Percentiles rank a stretch among this genome's conserved stretches.
Evolutionary conservation across 2,329 filamentous ascomycete species (phyloP).

Genomic region (Knufia petricola): DNA sequence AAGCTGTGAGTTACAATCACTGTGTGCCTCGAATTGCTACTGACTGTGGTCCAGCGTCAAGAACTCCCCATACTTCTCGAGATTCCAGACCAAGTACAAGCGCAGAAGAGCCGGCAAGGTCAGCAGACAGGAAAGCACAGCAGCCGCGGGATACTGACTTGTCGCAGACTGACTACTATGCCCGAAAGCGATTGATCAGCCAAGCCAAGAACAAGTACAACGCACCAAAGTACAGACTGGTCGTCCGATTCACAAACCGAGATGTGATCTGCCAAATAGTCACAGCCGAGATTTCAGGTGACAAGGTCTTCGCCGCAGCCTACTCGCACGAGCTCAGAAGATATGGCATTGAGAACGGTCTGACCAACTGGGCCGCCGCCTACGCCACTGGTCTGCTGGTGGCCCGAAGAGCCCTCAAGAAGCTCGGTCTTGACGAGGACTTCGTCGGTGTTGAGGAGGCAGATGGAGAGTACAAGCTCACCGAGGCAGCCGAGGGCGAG

Average conservation of each 20-base stretch:
- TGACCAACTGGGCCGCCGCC: conserved; percentile 98
- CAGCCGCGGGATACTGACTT: neutral
- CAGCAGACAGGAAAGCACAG: neutral
- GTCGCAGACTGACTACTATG: conserved; percentile 94
- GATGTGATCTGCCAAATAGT: conserved; percentile 99
- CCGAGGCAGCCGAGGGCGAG: conserved; percentile 83
- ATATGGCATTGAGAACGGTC: conserved; percentile 96
- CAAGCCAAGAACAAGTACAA: conserved; percentile 99
- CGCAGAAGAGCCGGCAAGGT: conserved; percentile 73
- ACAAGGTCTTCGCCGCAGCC: conserved; percentile 89
- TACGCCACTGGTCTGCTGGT: conserved; percentile 95
- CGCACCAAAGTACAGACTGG: conserved; percentile 98
- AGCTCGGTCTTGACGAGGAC: conserved; percentile 87
- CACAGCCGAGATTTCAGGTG: conserved; percentile 87
- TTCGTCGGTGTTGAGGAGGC: conserved; percentile 96
- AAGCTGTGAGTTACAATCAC: conserved; percentile 47
- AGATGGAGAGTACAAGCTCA: conserved; percentile 90
- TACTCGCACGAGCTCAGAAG: conserved; percentile 96
- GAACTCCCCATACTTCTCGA: conserved; percentile 95
- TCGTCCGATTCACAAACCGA: conserved; percentile 98
- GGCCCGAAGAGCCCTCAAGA: conserved; percentile 91
- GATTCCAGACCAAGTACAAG: conserved; percentile 99
- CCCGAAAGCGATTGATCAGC: conserved; percentile 97
- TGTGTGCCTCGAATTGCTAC: neutral
- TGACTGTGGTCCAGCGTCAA: conserved; percentile 49